A percentile compares a stretch with the other conserved stretches of the same genome.
Conservation (phyloP, 2,329 filamentous ascomycete species). For the Calcarisporium arbuscula region DNA sequence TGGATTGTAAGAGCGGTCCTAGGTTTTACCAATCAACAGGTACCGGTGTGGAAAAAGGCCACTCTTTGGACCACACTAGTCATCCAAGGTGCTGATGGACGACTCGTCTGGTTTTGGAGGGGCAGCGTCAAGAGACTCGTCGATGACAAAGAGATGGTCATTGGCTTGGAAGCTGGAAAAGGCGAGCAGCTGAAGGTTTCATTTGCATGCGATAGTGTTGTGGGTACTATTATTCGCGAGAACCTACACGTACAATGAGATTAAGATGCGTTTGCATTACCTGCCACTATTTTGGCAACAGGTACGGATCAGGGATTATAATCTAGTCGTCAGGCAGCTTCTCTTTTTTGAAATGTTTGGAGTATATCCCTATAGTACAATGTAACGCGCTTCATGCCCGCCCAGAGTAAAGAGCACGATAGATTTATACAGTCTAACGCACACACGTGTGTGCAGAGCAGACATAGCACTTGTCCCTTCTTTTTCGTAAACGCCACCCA, state of each 20-base stretch:
- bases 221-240: conserved; percentile 43
- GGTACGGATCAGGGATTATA: conserved; percentile 2
- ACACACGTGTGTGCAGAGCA: not conserved
- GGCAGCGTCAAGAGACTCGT: conserved; percentile 59
- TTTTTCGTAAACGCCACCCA: too few species aligned
- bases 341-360: not conserved
- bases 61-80: conserved; percentile 67
- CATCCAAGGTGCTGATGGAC: conserved; percentile 48
- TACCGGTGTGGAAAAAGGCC: conserved; percentile 57
- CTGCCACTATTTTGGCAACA: too few species aligned
- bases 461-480: too few species aligned
- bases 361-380: too few species aligned
- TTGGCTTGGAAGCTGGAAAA: conserved; percentile 44
- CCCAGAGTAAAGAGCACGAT: too few species aligned
- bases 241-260: conserved; percentile 14
- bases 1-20: conserved; percentile 57
- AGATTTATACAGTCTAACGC: too few species aligned
- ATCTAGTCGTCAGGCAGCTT: not conserved
- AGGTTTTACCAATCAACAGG: conserved; percentile 61
- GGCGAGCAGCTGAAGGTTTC: conserved; percentile 56
- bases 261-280: not conserved
- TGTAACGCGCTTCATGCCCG: too few species aligned
- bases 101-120: conserved; percentile 61
- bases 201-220: conserved; percentile 82
- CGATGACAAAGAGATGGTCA: conserved; percentile 47